A percentile compares a stretch with the other conserved stretches of the same genome.
These are phyloP conservation scores for Plasmodium vivax DNA, from an alignment of 169 alveolate genomes.

Conservation along the genomic window DNA sequence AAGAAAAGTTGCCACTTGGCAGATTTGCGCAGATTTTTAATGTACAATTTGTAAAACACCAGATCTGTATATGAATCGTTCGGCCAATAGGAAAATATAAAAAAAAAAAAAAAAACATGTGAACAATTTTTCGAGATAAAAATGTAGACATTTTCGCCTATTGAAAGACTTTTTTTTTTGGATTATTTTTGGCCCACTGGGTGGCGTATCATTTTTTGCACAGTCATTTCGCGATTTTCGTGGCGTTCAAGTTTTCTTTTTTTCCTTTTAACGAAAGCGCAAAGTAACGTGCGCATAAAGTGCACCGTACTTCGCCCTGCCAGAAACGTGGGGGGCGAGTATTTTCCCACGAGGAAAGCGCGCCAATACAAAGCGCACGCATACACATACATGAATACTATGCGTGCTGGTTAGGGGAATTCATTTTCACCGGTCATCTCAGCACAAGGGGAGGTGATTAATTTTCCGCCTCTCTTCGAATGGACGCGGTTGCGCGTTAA, in stretches of 20 bases:
- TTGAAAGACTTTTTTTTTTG: not conserved
- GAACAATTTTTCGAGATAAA: not conserved
- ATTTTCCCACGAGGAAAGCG: not conserved
- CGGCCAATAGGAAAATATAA: not conserved
- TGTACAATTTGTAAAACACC: not conserved
- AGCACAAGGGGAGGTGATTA: not conserved
- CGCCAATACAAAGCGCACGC: not conserved
- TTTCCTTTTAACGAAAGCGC: not conserved
- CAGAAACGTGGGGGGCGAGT: not conserved
- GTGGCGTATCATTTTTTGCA: not conserved
- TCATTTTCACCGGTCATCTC: not conserved
- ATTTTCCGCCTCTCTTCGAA: not conserved
- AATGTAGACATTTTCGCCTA: not conserved
- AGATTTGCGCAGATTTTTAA: not conserved
- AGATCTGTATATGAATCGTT: not conserved
- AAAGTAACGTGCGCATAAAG: constrained; percentile 67
- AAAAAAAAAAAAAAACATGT: not conserved
- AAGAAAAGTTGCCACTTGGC: not conserved
- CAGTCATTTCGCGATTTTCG: not conserved
- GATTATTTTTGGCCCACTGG: not conserved
- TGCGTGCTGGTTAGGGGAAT: not conserved
- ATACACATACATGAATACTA: not conserved
- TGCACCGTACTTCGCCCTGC: constrained; percentile 4
- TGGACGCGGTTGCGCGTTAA: not conserved
- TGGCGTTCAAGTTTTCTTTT: not conserved